Evolutionary conservation across 805 yeast genomes (phyloP).

Genomic region (Ogataea henricii): DNA sequence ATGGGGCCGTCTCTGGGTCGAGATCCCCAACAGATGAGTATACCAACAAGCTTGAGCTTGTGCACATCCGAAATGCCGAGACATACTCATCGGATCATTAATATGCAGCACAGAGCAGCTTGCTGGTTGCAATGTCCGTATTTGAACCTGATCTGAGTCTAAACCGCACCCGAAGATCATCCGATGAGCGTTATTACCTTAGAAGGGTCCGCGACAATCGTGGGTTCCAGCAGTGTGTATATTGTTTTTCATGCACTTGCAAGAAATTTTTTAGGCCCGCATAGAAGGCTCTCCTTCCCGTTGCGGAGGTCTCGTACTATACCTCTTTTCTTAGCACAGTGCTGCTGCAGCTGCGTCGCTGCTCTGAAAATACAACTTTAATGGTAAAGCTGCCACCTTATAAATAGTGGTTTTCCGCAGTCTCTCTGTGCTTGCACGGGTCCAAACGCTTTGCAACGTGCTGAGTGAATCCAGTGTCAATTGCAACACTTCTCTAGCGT

Average conservation of each 20-base stretch:
- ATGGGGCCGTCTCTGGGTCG: no score
- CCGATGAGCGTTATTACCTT: background rate
- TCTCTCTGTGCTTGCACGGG: background rate
- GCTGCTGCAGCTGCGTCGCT: background rate
- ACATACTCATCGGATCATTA: background rate
- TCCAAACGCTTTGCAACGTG: background rate
- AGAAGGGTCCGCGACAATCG: background rate
- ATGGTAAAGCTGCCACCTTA: conserved; percentile 1
- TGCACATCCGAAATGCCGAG: background rate
- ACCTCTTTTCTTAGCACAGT: background rate
- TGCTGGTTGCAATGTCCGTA: background rate
- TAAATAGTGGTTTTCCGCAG: background rate
- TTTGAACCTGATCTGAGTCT: no score
- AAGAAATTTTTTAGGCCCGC: background rate
- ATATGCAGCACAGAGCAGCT: background rate
- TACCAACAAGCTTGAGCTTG: no score
- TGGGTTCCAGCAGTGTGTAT: background rate
- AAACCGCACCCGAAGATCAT: background rate
- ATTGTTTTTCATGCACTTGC: background rate
- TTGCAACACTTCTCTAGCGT: background rate
- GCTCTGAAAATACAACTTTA: background rate
- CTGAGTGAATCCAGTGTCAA: background rate
- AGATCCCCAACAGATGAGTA: no score
- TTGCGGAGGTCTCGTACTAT: background rate
- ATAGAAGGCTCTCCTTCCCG: background rate